Conservation (phyloP, 768 basidiomycete genomes). For the Mycena crocata region DNA sequence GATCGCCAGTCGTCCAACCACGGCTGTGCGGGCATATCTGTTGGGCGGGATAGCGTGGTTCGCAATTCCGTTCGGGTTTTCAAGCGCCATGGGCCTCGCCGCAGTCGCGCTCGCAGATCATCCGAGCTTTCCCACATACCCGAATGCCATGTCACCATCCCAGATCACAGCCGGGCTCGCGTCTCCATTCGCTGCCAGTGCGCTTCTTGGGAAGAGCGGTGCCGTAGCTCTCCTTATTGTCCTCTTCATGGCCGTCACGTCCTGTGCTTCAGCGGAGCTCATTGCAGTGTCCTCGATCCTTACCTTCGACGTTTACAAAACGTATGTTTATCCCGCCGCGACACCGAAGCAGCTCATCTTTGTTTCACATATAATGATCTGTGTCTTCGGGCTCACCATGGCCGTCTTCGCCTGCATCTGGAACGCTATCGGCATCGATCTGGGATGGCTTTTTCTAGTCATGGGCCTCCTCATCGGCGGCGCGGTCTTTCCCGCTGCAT, state of each 20-base stretch:
- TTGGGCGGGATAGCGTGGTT: conserved; percentile 70
- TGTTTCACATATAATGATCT: conserved; percentile 23
- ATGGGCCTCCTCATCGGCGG: conserved; percentile 26
- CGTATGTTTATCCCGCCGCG: conserved; percentile 13
- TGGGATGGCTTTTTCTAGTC: conserved; percentile 23
- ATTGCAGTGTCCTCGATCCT: conserved; percentile 59
- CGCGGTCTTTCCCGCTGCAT: conserved; percentile 25
- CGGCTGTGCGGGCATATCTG: conserved; percentile 64
- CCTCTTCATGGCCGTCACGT: conserved; percentile 45
- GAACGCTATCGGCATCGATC: conserved; percentile 23
- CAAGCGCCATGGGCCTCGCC: conserved; percentile 41
- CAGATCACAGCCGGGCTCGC: conserved; percentile 58
- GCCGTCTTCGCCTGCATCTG: conserved; percentile 18
- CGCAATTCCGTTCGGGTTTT: conserved; percentile 64
- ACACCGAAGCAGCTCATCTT: conserved; percentile 16
- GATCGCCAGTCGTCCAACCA: conserved; percentile 62
- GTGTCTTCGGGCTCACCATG: conserved; percentile 19
- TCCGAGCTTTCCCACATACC: conserved; percentile 66
- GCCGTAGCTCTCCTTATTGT: conserved; percentile 58
- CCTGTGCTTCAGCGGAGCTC: conserved; percentile 29
- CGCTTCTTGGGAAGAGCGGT: conserved; percentile 58
- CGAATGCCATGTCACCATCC: conserved; percentile 52
- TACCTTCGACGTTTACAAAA: conserved; percentile 51
- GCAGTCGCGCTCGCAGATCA: conserved; percentile 32
- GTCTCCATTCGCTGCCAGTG: conserved; percentile 58